Evolutionary conservation across 345 rosid species (phyloP).

Genomic region (Gossypium arboreum): DNA sequence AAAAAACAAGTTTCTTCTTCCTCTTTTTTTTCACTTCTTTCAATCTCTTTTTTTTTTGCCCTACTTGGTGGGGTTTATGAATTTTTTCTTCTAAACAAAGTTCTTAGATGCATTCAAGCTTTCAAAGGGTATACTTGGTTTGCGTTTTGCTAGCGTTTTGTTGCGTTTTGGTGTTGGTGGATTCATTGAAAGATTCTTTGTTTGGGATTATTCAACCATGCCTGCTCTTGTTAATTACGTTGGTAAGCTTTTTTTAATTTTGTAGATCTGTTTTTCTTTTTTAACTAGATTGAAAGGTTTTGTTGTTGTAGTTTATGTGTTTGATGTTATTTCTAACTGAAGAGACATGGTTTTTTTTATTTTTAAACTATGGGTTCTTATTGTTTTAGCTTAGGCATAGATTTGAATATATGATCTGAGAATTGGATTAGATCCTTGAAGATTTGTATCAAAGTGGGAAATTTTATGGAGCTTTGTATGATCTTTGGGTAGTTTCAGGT

Average conservation of each 20-base stretch:
- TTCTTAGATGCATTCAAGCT: constrained; percentile 37
- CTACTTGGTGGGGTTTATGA: constrained; percentile 45
- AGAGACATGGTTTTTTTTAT: not conserved
- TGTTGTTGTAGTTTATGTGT: not conserved
- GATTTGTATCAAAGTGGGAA: not conserved
- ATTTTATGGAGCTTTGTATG: not conserved
- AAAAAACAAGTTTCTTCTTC: not conserved
- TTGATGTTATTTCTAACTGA: not conserved
- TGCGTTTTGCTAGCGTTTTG: constrained; percentile 16
- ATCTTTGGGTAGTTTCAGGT: constrained; percentile 11
- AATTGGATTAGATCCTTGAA: not conserved
- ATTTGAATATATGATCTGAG: not conserved
- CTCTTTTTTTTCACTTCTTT: not conserved
- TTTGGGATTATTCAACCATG: constrained; percentile 40
- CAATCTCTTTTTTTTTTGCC: constrained; percentile 35
- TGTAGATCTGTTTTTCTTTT: not conserved
- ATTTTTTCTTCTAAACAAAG: constrained; percentile 5
- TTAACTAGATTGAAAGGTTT: not conserved
- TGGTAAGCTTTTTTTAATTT: constrained; percentile 34
- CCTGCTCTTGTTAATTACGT: constrained; percentile 58
- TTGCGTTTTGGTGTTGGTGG: constrained; percentile 12
- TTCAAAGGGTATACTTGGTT: constrained; percentile 19
- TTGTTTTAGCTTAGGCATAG: not conserved
- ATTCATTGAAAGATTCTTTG: constrained; percentile 22
- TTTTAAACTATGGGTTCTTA: not conserved